These are phyloP conservation scores for Lasiosphaeriaceae sp. DNA, from an alignment of 495 filamentous ascomycete genomes.

Conservation along the genomic window DNA sequence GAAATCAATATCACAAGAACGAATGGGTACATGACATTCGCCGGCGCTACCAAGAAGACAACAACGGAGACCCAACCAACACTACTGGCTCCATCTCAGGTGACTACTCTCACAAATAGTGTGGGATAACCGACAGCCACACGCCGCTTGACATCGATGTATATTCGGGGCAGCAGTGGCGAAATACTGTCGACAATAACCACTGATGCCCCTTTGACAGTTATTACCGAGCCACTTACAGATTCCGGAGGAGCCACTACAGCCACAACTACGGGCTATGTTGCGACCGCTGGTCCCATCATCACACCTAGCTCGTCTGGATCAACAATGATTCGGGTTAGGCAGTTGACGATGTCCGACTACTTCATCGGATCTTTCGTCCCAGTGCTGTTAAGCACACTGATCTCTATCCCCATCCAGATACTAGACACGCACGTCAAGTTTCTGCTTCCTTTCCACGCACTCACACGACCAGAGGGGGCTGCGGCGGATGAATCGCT, in stretches of 20 bases:
- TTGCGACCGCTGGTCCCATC: neutral
- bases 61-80: neutral
- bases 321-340: neutral
- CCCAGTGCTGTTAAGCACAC: neutral
- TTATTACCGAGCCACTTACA: neutral
- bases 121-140: neutral
- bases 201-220: neutral
- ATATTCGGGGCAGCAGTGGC: neutral
- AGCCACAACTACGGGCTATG: neutral
- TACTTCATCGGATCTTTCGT: neutral
- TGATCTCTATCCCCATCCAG: neutral
- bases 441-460: neutral
- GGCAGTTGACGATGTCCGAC: neutral
- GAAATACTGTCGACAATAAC: neutral
- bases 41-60: too few species aligned
- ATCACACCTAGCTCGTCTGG: neutral
- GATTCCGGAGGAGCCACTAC: neutral
- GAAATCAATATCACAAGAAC: too few species aligned
- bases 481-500: neutral
- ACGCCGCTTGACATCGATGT: neutral
- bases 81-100: neutral
- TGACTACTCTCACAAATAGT: neutral
- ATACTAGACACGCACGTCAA: constrained; percentile 1
- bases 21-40: too few species aligned
- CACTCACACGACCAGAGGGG: neutral